phyloP scores from a whole-genome alignment of 2,329 filamentous ascomycete genomes.

The Juglanconis sp. region DNA sequence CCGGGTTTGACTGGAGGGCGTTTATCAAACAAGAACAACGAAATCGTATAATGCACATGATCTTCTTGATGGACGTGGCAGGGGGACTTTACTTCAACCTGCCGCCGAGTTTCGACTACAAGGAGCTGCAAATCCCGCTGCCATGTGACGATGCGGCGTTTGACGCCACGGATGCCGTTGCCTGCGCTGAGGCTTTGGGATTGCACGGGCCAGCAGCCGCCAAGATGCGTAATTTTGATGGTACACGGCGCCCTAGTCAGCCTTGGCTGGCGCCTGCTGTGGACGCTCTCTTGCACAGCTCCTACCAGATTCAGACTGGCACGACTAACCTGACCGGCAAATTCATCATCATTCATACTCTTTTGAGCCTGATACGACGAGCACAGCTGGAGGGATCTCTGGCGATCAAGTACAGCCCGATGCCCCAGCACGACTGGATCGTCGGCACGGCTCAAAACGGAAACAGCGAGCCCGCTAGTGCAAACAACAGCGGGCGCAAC shows the following conservation, averaged over 20 bases:
- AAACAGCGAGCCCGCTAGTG: conserved; percentile 39
- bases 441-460: conserved; percentile 38
- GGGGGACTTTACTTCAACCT: conserved; percentile 70
- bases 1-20: conserved; percentile 59
- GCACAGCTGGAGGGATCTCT: conserved; percentile 40
- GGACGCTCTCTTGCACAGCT: conserved; percentile 56
- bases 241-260: conserved; percentile 62
- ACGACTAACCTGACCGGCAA: conserved; percentile 71
- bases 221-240: conserved; percentile 54
- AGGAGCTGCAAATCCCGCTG: conserved; percentile 65
- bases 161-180: conserved; percentile 58
- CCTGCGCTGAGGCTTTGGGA: conserved; percentile 65
- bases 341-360: conserved; percentile 68
- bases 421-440: conserved; percentile 58
- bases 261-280: conserved; percentile 61
- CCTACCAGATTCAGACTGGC: conserved; percentile 58
- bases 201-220: conserved; percentile 57
- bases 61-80: conserved; percentile 62
- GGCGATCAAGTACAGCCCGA: conserved; percentile 37
- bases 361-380: conserved; percentile 58
- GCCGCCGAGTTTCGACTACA: conserved; percentile 58
- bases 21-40: conserved; percentile 73
- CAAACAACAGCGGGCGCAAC: conserved; percentile 41
- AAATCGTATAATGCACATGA: conserved; percentile 60
- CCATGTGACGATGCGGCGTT: conserved; percentile 71